phyloP scores from a whole-genome alignment of 2,329 filamentous ascomycete genomes.

The Penicillium sp. region DNA sequence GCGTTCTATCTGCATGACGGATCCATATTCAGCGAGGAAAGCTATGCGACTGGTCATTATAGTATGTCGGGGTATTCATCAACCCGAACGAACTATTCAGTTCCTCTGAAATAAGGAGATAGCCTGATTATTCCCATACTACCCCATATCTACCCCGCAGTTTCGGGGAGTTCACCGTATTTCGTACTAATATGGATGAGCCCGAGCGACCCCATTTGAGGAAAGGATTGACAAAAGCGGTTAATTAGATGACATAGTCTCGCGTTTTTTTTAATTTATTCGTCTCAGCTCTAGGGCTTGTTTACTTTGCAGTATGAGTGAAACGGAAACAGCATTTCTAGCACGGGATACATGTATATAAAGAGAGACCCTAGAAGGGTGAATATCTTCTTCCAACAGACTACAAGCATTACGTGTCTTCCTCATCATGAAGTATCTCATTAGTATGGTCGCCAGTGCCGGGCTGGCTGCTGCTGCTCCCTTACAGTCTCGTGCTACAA shows the following conservation, averaged over 20 bases:
- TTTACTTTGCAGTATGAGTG: background rate
- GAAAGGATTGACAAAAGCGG: background rate
- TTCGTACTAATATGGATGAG: background rate
- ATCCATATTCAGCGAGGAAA: background rate
- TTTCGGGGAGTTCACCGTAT: background rate
- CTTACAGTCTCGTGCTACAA: slow-evolving; percentile 3
- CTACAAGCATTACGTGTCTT: background rate
- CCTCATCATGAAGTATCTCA: slow-evolving; percentile 9
- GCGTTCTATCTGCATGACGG: background rate
- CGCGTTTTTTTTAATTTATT: background rate
- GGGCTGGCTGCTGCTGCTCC: slow-evolving; percentile 16
- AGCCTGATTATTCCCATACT: background rate
- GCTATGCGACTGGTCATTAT: background rate
- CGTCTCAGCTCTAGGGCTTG: background rate
- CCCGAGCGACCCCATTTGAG: background rate
- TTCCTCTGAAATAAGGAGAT: too few species aligned
- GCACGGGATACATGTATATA: background rate
- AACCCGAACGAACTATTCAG: background rate
- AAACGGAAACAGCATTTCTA: background rate
- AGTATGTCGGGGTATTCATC: background rate
- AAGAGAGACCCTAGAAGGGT: background rate
- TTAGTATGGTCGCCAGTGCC: slow-evolving; percentile 8
- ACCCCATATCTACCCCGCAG: slow-evolving; percentile 1
- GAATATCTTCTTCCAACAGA: background rate
- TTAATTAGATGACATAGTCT: background rate